Conservation (phyloP, 2,329 filamentous ascomycete species). For the Alternaria sp. region DNA sequence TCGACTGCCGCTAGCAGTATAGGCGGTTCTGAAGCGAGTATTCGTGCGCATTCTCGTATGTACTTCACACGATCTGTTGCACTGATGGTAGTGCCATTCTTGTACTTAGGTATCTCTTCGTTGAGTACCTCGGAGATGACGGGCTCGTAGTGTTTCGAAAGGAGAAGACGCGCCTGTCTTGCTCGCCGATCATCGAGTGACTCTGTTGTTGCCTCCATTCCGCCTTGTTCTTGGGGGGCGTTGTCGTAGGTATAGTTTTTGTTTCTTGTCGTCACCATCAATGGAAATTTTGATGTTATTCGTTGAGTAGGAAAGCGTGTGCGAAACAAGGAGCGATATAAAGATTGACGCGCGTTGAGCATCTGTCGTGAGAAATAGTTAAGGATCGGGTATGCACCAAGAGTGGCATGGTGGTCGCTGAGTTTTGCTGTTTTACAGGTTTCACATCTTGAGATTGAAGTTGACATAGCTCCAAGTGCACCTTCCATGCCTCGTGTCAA, state of each 20-base stretch:
- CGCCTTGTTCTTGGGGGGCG: no score
- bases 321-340: background rate
- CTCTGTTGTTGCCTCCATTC: background rate
- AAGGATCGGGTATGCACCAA: background rate
- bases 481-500: background rate
- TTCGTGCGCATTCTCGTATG: conserved; percentile 32
- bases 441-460: background rate
- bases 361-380: background rate
- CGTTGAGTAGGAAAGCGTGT: background rate
- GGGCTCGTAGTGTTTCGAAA: conserved; percentile 22
- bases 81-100: conserved; percentile 18
- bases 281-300: background rate
- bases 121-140: conserved; percentile 32
- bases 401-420: background rate
- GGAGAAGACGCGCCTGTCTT: conserved; percentile 27
- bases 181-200: conserved; percentile 15
- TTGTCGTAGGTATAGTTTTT: background rate
- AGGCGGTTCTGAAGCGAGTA: conserved; percentile 33
- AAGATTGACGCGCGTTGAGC: background rate
- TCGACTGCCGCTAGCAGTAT: conserved; percentile 34
- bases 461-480: background rate
- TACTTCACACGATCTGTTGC: conserved; percentile 13
- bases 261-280: conserved; percentile 10
- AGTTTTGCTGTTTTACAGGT: background rate
- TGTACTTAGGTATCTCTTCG: conserved; percentile 34